Evolutionary conservation across 2,329 filamentous ascomycete genomes (phyloP).

Genomic region (Cercospora zeae-maydis): DNA sequence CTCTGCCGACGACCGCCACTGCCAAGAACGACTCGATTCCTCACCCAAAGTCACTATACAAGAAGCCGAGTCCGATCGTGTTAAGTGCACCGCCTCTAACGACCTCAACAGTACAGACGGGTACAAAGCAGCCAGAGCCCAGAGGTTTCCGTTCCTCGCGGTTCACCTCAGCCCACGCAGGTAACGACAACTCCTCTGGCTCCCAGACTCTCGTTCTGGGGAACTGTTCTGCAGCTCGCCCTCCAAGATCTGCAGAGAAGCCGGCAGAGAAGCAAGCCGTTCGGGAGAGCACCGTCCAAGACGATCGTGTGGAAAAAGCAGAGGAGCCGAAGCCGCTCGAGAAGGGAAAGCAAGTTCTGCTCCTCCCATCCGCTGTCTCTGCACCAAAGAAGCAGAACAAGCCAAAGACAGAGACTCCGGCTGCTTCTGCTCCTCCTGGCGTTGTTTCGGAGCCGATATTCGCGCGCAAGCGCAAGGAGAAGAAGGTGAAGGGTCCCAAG

Average conservation of each 20-base stretch:
- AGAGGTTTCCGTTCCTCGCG: neutral
- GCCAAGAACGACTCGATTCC: neutral
- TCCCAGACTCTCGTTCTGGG: neutral
- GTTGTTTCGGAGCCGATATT: neutral
- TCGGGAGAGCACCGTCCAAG: neutral
- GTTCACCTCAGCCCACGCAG: neutral
- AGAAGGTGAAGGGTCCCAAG: neutral
- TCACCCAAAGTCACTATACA: neutral
- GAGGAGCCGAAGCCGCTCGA: neutral
- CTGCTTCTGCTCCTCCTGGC: neutral
- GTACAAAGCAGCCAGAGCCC: neutral
- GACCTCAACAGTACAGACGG: neutral
- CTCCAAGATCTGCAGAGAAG: neutral
- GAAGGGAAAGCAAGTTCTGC: neutral
- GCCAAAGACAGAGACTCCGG: neutral
- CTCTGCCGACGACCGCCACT: neutral
- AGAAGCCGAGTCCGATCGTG: neutral
- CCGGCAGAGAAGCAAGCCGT: neutral
- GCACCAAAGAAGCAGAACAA: neutral
- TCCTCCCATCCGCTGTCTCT: neutral
- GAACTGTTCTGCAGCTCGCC: neutral
- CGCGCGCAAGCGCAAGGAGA: neutral
- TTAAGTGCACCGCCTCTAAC: neutral
- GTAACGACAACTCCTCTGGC: neutral
- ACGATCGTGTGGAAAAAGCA: neutral